phyloP scores from a whole-genome alignment of 1,139 yeast species.

The Zygosaccharomyces sapae region DNA sequence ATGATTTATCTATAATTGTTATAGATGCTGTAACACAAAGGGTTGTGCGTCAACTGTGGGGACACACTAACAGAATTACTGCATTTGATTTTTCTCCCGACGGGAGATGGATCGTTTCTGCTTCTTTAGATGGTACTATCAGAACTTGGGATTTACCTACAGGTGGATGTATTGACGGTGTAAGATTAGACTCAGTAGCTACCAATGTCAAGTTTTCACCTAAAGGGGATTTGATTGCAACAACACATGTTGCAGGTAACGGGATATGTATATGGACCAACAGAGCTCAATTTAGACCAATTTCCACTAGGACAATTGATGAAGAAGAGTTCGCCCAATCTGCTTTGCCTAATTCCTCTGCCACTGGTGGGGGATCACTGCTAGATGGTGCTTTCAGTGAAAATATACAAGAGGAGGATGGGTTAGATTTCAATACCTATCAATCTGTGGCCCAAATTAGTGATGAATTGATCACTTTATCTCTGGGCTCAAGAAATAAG shows the following conservation, averaged over 20 bases:
- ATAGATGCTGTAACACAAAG: slow-evolving; percentile 78
- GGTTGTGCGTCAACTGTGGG: slow-evolving; percentile 82
- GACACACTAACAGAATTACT: slow-evolving; percentile 87
- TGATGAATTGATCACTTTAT: slow-evolving; percentile 62
- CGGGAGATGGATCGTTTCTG: slow-evolving; percentile 91
- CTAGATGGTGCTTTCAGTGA: slow-evolving; percentile 73
- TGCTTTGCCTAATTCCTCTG: slow-evolving; percentile 71
- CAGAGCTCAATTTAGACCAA: slow-evolving; percentile 68
- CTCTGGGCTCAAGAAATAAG: slow-evolving; percentile 71
- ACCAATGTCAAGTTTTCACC: slow-evolving; percentile 81
- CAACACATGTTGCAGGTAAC: slow-evolving; percentile 85
- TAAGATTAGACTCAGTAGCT: slow-evolving; percentile 69
- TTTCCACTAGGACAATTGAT: slow-evolving; percentile 71
- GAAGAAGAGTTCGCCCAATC: slow-evolving; percentile 65
- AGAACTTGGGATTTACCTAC: slow-evolving; percentile 98
- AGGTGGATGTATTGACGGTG: slow-evolving; percentile 95
- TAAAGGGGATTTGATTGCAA: slow-evolving; percentile 85
- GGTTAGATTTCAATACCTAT: slow-evolving; percentile 41
- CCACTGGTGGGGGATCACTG: slow-evolving; percentile 71
- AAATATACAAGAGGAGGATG: slow-evolving; percentile 32
- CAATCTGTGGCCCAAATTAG: slow-evolving; percentile 64
- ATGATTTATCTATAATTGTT: slow-evolving; percentile 79
- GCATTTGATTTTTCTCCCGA: slow-evolving; percentile 89
- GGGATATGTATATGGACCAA: slow-evolving; percentile 94
- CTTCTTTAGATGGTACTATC: slow-evolving; percentile 79